Conservation (phyloP, 306 rosid species). For the Heteromeles arbutifolia region DNA sequence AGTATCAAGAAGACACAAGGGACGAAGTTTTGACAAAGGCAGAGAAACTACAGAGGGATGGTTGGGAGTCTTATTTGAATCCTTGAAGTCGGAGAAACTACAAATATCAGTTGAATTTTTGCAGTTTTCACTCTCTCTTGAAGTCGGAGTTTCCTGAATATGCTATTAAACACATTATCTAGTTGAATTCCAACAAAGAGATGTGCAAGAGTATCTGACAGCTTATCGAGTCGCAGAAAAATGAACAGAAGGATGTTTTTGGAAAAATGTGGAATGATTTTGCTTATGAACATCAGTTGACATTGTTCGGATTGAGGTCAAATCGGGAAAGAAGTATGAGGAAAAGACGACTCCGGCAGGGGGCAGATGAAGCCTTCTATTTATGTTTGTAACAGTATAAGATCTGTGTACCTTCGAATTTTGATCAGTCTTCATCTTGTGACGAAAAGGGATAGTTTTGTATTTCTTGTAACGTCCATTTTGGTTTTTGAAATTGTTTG, state of each 20-base stretch:
- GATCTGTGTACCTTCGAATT: not conserved
- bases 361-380: not conserved
- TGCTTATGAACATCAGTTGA: not conserved
- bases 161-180: not conserved
- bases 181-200: not conserved
- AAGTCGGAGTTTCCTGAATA: not conserved
- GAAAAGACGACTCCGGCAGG: not conserved
- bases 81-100: conserved; percentile 9
- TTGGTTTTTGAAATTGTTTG: too few relatives aligned
- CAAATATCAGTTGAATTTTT: not conserved
- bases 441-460: too few relatives aligned
- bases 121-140: not conserved
- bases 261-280: not conserved
- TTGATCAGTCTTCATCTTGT: too few relatives aligned
- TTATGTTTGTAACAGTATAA: not conserved
- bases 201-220: not conserved
- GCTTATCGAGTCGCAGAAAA: not conserved
- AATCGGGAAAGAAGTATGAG: not conserved
- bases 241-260: not conserved
- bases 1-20: conserved; percentile 62
- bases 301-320: not conserved
- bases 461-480: too few relatives aligned
- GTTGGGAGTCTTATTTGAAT: conserved; percentile 57
- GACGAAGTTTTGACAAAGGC: conserved; percentile 58
- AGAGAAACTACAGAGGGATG: conserved; percentile 51